phyloP scores from a whole-genome alignment of 129 eudicot species.

The Helianthus tuberosus region DNA sequence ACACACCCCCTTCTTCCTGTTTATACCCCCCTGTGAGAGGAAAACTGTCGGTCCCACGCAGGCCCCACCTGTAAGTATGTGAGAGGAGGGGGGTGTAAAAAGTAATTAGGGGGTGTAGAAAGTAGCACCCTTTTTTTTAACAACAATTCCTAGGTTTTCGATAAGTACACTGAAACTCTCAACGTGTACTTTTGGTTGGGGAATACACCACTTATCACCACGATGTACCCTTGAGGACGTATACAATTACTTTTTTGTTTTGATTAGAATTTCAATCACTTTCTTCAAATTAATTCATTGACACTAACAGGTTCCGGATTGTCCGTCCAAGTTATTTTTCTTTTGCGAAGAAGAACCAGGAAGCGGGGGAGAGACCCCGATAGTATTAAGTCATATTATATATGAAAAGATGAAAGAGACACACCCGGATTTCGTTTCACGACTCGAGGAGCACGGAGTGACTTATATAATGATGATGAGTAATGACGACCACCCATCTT shows the following conservation, averaged over 20 bases:
- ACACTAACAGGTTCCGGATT: conserved; percentile 34
- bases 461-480: background rate
- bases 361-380: conserved; percentile 23
- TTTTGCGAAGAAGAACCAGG: conserved; percentile 32
- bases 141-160: no score
- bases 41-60: no score
- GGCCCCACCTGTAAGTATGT: no score
- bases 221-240: no score
- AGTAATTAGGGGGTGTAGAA: no score
- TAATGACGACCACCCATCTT: conserved; percentile 8
- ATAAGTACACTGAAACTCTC: no score
- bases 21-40: no score
- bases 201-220: no score
- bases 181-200: no score
- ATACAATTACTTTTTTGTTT: background rate
- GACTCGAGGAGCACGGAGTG: conserved; percentile 32
- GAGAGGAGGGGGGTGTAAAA: no score
- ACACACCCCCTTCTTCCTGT: no score
- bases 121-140: no score
- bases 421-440: conserved; percentile 21
- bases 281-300: background rate
- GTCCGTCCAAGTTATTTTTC: conserved; percentile 29
- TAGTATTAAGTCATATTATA: conserved; percentile 20
- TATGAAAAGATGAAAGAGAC: conserved; percentile 22
- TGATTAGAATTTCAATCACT: background rate